Percentiles rank a stretch among this genome's conserved stretches.
These are phyloP conservation scores for Punica granatum DNA, from an alignment of 345 rosid genomes.

Conservation along the genomic window DNA sequence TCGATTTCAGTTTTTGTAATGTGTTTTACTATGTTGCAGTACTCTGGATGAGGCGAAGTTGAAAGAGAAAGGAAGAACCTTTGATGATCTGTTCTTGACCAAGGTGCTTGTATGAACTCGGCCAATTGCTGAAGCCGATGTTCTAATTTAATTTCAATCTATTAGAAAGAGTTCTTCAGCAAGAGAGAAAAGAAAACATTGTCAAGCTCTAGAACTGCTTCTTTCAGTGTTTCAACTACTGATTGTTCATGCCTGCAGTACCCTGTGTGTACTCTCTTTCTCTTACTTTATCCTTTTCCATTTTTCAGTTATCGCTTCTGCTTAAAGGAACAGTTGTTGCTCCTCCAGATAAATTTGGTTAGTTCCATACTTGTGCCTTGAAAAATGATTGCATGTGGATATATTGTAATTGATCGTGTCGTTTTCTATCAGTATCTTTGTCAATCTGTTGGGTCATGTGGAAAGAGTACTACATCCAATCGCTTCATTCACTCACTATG, in stretches of 20 bases:
- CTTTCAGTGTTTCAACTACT: slow-evolving; percentile 1
- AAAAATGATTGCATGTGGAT: not conserved
- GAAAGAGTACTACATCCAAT: not conserved
- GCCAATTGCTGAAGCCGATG: not conserved
- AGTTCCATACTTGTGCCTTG: slow-evolving; percentile 1
- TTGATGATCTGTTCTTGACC: slow-evolving; percentile 82
- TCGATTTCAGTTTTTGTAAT: slow-evolving; percentile 5
- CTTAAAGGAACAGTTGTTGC: slow-evolving; percentile 95
- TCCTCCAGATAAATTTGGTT: slow-evolving; percentile 98
- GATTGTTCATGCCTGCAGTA: slow-evolving; percentile 9
- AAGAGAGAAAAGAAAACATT: not conserved
- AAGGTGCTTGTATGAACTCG: slow-evolving; percentile 38
- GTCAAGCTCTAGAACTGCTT: not conserved
- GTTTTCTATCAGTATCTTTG: not conserved
- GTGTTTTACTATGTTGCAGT: slow-evolving; percentile 36
- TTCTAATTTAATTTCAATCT: not conserved
- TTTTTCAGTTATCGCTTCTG: slow-evolving; percentile 63
- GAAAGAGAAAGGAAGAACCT: slow-evolving; percentile 82
- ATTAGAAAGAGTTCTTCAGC: not conserved
- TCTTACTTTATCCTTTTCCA: slow-evolving; percentile 23
- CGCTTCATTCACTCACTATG: not conserved
- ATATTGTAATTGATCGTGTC: not conserved
- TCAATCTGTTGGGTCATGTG: not conserved
- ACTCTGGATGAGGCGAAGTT: slow-evolving; percentile 78
- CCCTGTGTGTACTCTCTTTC: not conserved